Conservation (phyloP, 441 rosid species). For the Aquilaria agallochum region DNA sequence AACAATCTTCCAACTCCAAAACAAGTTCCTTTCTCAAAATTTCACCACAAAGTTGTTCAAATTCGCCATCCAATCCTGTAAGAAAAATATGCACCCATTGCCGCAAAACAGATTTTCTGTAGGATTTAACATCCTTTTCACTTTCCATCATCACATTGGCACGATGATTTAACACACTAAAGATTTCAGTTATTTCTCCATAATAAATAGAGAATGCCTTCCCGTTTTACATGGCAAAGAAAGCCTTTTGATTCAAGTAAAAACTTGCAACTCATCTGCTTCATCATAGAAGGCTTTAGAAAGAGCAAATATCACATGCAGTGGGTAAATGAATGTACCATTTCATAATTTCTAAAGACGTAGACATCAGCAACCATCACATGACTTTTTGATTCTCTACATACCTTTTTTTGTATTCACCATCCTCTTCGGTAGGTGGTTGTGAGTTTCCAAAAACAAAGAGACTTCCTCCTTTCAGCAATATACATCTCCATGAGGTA, state of each 20-base stretch:
- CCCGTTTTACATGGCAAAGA: neutral
- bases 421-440: neutral
- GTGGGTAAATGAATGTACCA: neutral
- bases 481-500: slow-evolving; percentile 12
- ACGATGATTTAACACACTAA: neutral
- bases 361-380: slow-evolving; percentile 13
- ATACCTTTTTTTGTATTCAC: slow-evolving; percentile 13
- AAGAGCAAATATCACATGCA: neutral
- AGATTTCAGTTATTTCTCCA: slow-evolving; percentile 1
- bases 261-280: neutral
- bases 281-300: slow-evolving; percentile 3
- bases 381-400: slow-evolving; percentile 8
- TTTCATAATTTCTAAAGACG: slow-evolving; percentile 1
- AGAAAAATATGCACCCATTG: neutral
- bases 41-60: neutral
- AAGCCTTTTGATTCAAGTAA: neutral
- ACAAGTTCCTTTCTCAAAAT: neutral
- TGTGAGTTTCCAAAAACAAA: neutral
- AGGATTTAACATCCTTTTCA: neutral
- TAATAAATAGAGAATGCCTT: neutral
- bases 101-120: neutral
- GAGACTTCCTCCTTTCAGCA: slow-evolving; percentile 11
- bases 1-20: neutral
- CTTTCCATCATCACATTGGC: slow-evolving; percentile 9
- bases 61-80: neutral